Conservation (phyloP, 225 moss, liverwort and hornwort species). For the Antitrichia curtipendula region DNA sequence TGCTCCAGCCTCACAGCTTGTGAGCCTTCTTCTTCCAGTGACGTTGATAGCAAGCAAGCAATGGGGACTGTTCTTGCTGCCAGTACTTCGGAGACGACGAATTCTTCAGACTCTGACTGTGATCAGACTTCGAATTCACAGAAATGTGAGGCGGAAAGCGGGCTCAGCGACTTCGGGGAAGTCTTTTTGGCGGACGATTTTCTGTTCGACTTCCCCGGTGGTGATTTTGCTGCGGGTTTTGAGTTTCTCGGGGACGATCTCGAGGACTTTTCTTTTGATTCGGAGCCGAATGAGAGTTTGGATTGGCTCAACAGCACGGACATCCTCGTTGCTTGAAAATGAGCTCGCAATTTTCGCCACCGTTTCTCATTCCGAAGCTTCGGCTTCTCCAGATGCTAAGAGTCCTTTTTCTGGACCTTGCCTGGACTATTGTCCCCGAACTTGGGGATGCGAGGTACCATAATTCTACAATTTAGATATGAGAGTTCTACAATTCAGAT, state of each 20-base stretch:
- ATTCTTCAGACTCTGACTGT: background rate
- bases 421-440: background rate
- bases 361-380: background rate
- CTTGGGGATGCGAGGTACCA: slow-evolving; percentile 15
- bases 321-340: background rate
- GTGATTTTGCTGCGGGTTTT: slow-evolving; percentile 22
- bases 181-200: slow-evolving; percentile 29
- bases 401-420: background rate
- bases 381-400: background rate
- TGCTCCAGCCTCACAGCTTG: slow-evolving; percentile 13
- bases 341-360: background rate
- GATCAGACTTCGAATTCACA: background rate
- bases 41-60: background rate
- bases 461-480: background rate
- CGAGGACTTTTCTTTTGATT: slow-evolving; percentile 21
- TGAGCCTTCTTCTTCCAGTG: slow-evolving; percentile 3
- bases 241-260: slow-evolving; percentile 32
- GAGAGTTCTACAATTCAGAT: background rate
- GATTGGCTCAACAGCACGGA: slow-evolving; percentile 4
- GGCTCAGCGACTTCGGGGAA: slow-evolving; percentile 4
- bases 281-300: background rate
- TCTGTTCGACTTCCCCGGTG: slow-evolving; percentile 29
- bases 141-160: background rate
- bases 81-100: background rate
- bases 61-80: background rate